phyloP scores from a whole-genome alignment of 2,329 filamentous ascomycete species.

The Penicillium vulpinum region DNA sequence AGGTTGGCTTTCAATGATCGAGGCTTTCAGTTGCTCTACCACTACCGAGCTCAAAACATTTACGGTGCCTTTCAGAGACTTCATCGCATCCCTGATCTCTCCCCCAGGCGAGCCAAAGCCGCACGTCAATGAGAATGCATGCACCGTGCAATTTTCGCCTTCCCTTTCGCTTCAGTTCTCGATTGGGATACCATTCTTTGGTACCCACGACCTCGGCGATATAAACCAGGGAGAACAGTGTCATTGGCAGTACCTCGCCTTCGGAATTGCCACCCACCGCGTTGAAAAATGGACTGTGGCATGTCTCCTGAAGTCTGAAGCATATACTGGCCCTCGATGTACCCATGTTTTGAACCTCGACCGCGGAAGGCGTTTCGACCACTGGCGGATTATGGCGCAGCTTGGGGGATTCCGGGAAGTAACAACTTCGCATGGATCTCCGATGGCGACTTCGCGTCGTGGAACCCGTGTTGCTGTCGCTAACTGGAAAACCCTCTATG shows the following conservation, averaged over 20 bases:
- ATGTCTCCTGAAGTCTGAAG: slow-evolving; percentile 40
- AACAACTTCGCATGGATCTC: slow-evolving; percentile 41
- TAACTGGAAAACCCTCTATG: slow-evolving; percentile 44
- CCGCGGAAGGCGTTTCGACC: slow-evolving; percentile 40
- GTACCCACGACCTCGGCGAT: slow-evolving; percentile 31
- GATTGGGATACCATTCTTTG: slow-evolving; percentile 44
- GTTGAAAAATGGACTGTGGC: slow-evolving; percentile 38
- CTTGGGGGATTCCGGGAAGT: slow-evolving; percentile 37
- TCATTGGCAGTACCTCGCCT: slow-evolving; percentile 43
- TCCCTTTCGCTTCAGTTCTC: slow-evolving; percentile 34
- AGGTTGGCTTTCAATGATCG: slow-evolving; percentile 40
- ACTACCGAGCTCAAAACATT: slow-evolving; percentile 33
- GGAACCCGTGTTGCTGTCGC: slow-evolving; percentile 45
- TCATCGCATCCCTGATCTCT: background rate
- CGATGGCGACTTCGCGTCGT: slow-evolving; percentile 36
- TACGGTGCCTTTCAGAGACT: slow-evolving; percentile 39
- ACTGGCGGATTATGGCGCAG: slow-evolving; percentile 40
- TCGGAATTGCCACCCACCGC: slow-evolving; percentile 39
- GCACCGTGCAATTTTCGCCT: slow-evolving; percentile 26
- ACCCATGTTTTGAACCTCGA: slow-evolving; percentile 39
- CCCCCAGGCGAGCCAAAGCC: slow-evolving; percentile 16
- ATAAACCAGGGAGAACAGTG: slow-evolving; percentile 24
- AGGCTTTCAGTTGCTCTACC: slow-evolving; percentile 38
- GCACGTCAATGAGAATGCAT: slow-evolving; percentile 22
- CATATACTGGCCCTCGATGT: slow-evolving; percentile 31